Percentiles rank a stretch among this genome's conserved stretches.
Evolutionary conservation across 2,329 filamentous ascomycete genomes (phyloP).

Genomic region (Aureobasidium subglaciale): DNA sequence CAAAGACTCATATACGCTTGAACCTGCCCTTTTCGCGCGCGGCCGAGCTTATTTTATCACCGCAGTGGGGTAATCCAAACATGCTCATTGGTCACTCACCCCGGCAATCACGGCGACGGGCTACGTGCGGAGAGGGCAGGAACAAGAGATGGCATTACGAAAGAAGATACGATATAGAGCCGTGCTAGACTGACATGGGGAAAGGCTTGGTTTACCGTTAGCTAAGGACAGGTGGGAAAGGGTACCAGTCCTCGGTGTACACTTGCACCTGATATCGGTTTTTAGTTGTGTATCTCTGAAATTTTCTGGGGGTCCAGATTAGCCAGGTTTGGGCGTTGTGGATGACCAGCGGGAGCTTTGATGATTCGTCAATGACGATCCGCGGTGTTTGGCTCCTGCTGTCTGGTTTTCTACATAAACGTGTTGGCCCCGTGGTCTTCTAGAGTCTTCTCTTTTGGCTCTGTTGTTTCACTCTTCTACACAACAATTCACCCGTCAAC

Average conservation of each 20-base stretch:
- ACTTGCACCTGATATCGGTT: background rate
- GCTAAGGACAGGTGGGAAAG: too few species aligned
- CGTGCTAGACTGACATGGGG: background rate
- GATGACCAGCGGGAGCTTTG: slow-evolving; percentile 6
- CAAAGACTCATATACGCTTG: background rate
- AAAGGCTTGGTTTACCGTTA: background rate
- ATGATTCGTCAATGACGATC: slow-evolving; percentile 13
- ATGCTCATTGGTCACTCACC: slow-evolving; percentile 4
- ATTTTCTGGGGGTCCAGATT: too few species aligned
- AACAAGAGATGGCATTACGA: slow-evolving; percentile 12
- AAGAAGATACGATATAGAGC: slow-evolving; percentile 9
- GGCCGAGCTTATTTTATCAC: background rate
- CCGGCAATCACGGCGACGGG: background rate
- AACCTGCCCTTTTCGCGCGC: background rate
- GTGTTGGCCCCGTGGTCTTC: slow-evolving; percentile 7
- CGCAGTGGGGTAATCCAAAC: background rate
- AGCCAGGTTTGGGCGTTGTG: slow-evolving; percentile 7
- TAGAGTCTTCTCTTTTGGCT: background rate
- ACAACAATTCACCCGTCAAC: background rate
- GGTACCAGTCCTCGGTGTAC: slow-evolving; percentile 9
- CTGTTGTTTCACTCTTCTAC: background rate
- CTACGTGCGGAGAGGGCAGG: background rate
- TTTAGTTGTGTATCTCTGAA: background rate
- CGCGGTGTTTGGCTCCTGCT: background rate
- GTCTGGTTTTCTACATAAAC: slow-evolving; percentile 12